A percentile compares a stretch with the other conserved stretches of the same genome.
Conservation (phyloP, 2,329 filamentous ascomycete genomes). For the Penicillium sp. region DNA sequence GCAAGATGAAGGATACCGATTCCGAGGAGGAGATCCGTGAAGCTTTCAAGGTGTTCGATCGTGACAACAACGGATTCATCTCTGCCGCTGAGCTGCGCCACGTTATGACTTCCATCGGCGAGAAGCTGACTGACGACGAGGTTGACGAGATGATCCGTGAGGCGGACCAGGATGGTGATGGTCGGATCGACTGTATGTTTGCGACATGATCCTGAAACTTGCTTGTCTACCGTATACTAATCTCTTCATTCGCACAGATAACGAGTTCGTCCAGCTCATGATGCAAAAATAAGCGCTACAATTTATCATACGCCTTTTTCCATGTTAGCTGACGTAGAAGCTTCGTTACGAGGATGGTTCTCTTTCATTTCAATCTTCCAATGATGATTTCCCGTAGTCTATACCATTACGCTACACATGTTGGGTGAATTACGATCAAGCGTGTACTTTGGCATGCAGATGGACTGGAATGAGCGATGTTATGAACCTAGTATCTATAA, state of each 20-base stretch:
- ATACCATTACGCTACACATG: slow-evolving; percentile 21
- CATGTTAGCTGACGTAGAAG: slow-evolving; percentile 31
- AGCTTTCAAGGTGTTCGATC: slow-evolving; percentile 86
- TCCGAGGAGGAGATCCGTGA: slow-evolving; percentile 88
- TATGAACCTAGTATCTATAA: slow-evolving; percentile 13
- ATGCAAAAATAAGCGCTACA: slow-evolving; percentile 74
- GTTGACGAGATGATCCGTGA: slow-evolving; percentile 92
- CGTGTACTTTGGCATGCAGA: slow-evolving; percentile 23
- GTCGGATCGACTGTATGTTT: slow-evolving; percentile 76
- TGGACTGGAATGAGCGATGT: slow-evolving; percentile 9
- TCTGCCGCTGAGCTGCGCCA: slow-evolving; percentile 83
- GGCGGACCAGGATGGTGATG: slow-evolving; percentile 84
- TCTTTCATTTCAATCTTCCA: slow-evolving; percentile 23
- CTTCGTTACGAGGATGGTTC: slow-evolving; percentile 24
- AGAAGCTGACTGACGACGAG: slow-evolving; percentile 87
- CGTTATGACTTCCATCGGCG: slow-evolving; percentile 87
- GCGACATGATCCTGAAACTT: background rate
- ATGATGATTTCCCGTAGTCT: slow-evolving; percentile 30
- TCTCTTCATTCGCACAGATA: slow-evolving; percentile 55
- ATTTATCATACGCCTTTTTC: slow-evolving; percentile 25
- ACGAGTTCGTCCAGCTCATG: slow-evolving; percentile 92
- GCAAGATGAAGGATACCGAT: slow-evolving; percentile 92
- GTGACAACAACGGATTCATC: slow-evolving; percentile 89
- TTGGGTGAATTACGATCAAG: slow-evolving; percentile 25
- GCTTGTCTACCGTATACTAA: slow-evolving; percentile 22